phyloP scores from a whole-genome alignment of 805 yeast species.

The baker's yeast (Saccharomyces cerevisiae) region DNA sequence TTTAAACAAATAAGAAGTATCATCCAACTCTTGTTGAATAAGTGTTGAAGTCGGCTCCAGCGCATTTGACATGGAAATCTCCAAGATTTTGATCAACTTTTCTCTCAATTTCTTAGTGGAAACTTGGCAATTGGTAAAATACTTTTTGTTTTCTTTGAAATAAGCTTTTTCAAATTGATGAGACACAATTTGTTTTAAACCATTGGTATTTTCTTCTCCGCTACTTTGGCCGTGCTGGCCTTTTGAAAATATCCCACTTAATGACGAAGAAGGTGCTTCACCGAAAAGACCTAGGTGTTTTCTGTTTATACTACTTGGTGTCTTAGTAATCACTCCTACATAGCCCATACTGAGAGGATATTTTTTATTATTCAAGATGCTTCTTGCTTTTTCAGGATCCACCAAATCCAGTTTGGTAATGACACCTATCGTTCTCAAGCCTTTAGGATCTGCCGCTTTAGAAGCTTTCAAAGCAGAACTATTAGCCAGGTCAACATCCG shows the following conservation, averaged over 20 bases:
- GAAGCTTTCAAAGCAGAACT: constrained; percentile 91
- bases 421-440: constrained; percentile 94
- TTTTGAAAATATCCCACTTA: constrained; percentile 39
- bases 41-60: constrained; percentile 79
- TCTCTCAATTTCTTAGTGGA: constrained; percentile 70
- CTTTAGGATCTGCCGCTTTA: constrained; percentile 80
- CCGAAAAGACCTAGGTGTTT: constrained; percentile 14
- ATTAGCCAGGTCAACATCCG: constrained; percentile 96
- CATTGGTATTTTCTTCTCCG: constrained; percentile 52
- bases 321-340: constrained; percentile 91
- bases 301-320: constrained; percentile 37
- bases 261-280: constrained; percentile 16
- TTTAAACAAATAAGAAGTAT: constrained; percentile 82
- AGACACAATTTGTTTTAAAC: constrained; percentile 28
- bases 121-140: constrained; percentile 55
- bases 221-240: constrained; percentile 21
- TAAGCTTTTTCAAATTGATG: constrained; percentile 61
- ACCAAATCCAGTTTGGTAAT: constrained; percentile 90
- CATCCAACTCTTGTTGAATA: constrained; percentile 88
- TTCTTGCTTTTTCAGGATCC: constrained; percentile 62
- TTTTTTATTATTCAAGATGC: constrained; percentile 61
- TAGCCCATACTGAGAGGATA: constrained; percentile 95
- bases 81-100: constrained; percentile 79
- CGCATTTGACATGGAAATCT: constrained; percentile 82
- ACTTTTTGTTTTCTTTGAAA: constrained; percentile 55